Conservation (phyloP, 2,329 filamentous ascomycete genomes). For the Westerdykella sp. region DNA sequence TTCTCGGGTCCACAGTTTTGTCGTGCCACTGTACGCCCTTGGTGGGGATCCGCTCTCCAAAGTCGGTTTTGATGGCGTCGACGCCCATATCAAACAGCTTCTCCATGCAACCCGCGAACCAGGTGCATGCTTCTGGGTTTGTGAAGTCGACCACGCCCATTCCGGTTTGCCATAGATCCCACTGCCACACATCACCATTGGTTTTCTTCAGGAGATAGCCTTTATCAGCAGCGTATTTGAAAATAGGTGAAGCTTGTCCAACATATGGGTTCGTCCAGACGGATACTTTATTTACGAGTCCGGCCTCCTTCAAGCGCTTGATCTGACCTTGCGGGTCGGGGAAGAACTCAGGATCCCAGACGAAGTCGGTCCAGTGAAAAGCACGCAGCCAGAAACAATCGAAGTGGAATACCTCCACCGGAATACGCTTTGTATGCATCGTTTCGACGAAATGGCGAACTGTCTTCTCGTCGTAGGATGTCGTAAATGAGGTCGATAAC, state of each 20-base stretch:
- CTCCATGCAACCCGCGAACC: slow-evolving; percentile 59
- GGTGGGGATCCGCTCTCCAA: slow-evolving; percentile 65
- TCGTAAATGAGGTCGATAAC: too few species aligned
- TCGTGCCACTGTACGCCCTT: slow-evolving; percentile 62
- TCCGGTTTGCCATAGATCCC: slow-evolving; percentile 71
- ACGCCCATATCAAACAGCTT: slow-evolving; percentile 62
- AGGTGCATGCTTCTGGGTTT: slow-evolving; percentile 60
- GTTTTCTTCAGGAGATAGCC: slow-evolving; percentile 64
- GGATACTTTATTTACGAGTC: slow-evolving; percentile 42
- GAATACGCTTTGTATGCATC: too few species aligned
- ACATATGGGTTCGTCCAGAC: slow-evolving; percentile 75
- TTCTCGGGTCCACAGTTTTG: slow-evolving; percentile 51
- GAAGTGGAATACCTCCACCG: too few species aligned
- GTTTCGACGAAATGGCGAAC: too few species aligned
- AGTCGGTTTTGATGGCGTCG: slow-evolving; percentile 70
- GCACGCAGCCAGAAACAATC: too few species aligned
- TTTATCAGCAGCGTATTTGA: slow-evolving; percentile 57
- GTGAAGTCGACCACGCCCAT: slow-evolving; percentile 72
- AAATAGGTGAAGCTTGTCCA: slow-evolving; percentile 61
- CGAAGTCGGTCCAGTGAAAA: too few species aligned
- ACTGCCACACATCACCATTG: slow-evolving; percentile 66
- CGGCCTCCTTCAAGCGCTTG: too few species aligned
- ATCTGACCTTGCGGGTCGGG: too few species aligned
- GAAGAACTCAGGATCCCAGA: too few species aligned
- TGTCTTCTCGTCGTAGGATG: too few species aligned